Evolutionary conservation across 2,329 filamentous ascomycete species (phyloP), one percentile per base, ranked within the genome.

Genomic region (Phyllosticta capitalensis): DNA sequence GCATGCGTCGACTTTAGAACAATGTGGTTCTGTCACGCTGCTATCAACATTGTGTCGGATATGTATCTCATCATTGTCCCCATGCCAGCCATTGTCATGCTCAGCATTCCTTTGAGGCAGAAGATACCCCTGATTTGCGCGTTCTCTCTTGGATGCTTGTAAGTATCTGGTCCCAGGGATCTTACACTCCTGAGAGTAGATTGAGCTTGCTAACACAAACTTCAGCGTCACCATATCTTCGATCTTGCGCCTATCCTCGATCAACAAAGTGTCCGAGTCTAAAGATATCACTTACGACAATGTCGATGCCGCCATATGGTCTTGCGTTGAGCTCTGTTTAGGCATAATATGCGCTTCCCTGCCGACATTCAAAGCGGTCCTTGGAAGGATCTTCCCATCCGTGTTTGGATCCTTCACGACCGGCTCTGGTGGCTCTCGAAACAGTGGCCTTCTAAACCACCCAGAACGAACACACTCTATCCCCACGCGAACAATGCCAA

Each of bases 211-310:
- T 60, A 14, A 60, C 22, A 9, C 17, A n/a, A 19, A 17, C 3
- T 9, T 1, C 10, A 73, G 71, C 55, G 70, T 68, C 24, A 68
- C 64, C 9, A 55, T 72, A 9, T 61, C 72, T 22, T 72, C 70
- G 0, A 65, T 71, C n/a, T 61, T 73, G 6, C 69, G 71, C 3
- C 64, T 74, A 2, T 59, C 63, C 19, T 65, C 67, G 1, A 62
- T 74, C 5, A 64, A 69, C 21, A 54, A 55, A 6, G 65, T 72
- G 14, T 64, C 70, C 2, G 68, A 68, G 49, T 72, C 69, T 5
- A 63, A 30, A 1, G 69, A 74, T 45, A 64, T 69, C 4, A 69
- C 70, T 2, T 72, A 68, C 55, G 68, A 74, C 53, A 73, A 72
- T 54, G 56, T 65, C 9, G 64, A 67, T 20, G 67, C 70, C 17